Evolutionary conservation across 495 filamentous ascomycete species (phyloP).

Genomic region (Hyphodiscus hymeniophilus): DNA sequence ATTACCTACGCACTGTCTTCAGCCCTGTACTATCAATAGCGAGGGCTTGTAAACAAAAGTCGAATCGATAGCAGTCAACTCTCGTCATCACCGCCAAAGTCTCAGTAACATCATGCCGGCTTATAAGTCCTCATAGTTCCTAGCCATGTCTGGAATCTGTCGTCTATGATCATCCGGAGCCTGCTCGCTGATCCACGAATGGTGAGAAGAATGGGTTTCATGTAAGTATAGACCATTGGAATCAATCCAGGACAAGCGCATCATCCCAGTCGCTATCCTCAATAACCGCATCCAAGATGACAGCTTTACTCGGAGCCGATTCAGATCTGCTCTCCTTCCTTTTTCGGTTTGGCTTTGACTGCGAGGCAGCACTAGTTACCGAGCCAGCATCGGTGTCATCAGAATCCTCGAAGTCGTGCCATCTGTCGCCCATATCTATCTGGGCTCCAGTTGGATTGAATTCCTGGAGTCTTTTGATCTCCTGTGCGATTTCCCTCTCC

Average conservation of each 20-base stretch:
- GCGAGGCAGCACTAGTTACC: slow-evolving; percentile 28
- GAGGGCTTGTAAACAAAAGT: too few species aligned
- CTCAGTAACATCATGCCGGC: too few species aligned
- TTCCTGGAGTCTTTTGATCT: slow-evolving; percentile 18
- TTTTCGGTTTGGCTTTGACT: slow-evolving; percentile 20
- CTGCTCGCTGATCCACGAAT: too few species aligned
- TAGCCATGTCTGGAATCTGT: too few species aligned
- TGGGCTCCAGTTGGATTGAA: slow-evolving; percentile 6
- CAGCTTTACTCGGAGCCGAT: slow-evolving; percentile 17
- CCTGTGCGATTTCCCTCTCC: slow-evolving; percentile 17
- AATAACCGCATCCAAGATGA: slow-evolving; percentile 35
- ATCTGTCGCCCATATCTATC: slow-evolving; percentile 23
- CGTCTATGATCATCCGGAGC: too few species aligned
- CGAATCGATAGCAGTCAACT: too few species aligned
- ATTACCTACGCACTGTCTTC: too few species aligned
- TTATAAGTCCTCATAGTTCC: too few species aligned
- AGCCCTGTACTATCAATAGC: too few species aligned
- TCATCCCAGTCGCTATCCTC: slow-evolving; percentile 57
- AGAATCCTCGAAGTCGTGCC: slow-evolving; percentile 11
- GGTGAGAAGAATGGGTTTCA: too few species aligned
- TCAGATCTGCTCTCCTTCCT: slow-evolving; percentile 14
- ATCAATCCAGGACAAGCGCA: slow-evolving; percentile 34
- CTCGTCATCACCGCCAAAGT: too few species aligned
- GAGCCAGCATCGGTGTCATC: slow-evolving; percentile 30
- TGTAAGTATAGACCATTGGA: too few species aligned